Conservation (phyloP, 257 asterid species). For the Solanum okadae region DNA sequence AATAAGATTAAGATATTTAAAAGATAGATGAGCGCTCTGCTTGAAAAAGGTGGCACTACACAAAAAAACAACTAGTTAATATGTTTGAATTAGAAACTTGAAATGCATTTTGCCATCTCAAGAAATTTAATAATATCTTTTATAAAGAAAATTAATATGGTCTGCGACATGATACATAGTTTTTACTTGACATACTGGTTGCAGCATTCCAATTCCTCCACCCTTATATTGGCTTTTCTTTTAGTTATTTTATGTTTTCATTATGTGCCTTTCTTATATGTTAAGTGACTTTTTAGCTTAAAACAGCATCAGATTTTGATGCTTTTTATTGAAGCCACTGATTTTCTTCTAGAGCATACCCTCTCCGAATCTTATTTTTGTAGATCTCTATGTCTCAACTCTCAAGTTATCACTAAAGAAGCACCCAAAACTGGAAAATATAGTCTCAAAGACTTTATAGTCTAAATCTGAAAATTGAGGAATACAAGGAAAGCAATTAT, state of each 20-base stretch:
- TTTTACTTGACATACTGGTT: background rate
- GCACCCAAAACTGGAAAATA: background rate
- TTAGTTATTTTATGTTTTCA: background rate
- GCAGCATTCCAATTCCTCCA: background rate
- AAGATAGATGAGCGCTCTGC: background rate
- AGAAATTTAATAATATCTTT: background rate
- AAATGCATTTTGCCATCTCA: background rate
- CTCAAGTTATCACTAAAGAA: background rate
- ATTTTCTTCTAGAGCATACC: background rate
- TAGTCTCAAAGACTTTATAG: background rate
- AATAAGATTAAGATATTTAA: background rate
- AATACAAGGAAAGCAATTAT: background rate
- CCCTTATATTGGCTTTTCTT: background rate
- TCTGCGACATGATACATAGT: background rate
- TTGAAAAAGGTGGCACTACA: background rate
- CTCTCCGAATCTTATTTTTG: background rate
- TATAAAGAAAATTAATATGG: background rate
- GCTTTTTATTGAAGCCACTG: background rate
- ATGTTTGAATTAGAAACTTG: background rate
- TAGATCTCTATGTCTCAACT: background rate
- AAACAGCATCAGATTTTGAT: background rate
- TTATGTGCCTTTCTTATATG: background rate
- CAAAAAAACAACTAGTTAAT: background rate
- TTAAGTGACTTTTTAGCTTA: background rate
- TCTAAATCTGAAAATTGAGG: background rate